A percentile compares a stretch with the other conserved stretches of the same genome.
These are phyloP conservation scores for Boletus sensibilis DNA, from an alignment of 768 basidiomycete species.

Conservation along the genomic window DNA sequence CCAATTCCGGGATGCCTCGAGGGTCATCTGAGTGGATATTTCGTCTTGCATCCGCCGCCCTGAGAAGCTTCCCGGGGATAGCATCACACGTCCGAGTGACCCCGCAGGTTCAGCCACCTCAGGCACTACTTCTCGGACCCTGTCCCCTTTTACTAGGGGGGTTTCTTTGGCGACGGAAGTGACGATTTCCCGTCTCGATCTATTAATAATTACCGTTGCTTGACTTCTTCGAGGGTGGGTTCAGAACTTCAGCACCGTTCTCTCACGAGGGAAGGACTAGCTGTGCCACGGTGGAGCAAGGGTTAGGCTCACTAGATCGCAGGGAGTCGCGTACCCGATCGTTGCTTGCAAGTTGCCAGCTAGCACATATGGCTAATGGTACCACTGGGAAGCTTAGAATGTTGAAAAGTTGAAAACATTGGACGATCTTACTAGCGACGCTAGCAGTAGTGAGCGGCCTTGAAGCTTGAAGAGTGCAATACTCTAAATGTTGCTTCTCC, in stretches of 20 bases:
- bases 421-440: neutral
- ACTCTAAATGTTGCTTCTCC: neutral
- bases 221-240: too few species aligned
- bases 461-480: neutral
- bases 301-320: neutral
- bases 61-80: neutral
- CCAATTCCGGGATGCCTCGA: too few species aligned
- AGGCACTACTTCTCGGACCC: too few species aligned
- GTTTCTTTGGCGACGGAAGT: too few species aligned
- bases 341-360: neutral
- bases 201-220: too few species aligned
- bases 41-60: too few species aligned
- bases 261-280: neutral
- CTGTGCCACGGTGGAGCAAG: neutral
- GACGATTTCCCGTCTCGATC: too few species aligned
- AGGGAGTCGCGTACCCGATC: neutral
- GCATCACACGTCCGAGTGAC: neutral
- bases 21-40: too few species aligned
- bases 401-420: neutral
- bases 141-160: too few species aligned
- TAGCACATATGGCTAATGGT: neutral
- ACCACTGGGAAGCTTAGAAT: neutral
- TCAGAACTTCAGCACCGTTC: neutral
- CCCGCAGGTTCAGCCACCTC: too few species aligned
- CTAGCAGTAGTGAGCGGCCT: neutral